These are phyloP conservation scores for Gilbertella persicaria DNA, from an alignment of 371 early-diverging fungal species.

Conservation along the genomic window DNA sequence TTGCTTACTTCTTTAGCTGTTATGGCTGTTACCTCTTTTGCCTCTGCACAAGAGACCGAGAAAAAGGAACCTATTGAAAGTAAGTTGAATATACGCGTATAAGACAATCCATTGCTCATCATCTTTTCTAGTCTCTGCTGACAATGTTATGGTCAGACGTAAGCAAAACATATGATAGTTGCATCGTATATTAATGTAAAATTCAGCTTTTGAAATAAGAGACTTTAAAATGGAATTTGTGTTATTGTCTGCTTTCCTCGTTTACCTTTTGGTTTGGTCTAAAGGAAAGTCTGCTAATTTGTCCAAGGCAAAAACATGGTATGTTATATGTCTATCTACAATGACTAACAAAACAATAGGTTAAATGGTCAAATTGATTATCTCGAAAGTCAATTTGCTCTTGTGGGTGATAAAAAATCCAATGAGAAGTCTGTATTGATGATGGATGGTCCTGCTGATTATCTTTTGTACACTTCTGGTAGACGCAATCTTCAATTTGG, in stretches of 20 bases:
- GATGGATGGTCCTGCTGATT: slow-evolving; percentile 73
- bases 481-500: slow-evolving; percentile 67
- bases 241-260: slow-evolving; percentile 17
- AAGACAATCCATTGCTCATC: neutral
- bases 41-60: neutral
- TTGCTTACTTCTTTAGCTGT: neutral
- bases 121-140: neutral
- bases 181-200: neutral
- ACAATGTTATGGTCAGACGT: slow-evolving; percentile 15
- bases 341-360: slow-evolving; percentile 27
- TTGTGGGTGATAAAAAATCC: slow-evolving; percentile 63
- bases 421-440: slow-evolving; percentile 45
- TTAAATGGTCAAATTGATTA: slow-evolving; percentile 32
- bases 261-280: slow-evolving; percentile 30
- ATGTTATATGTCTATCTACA: neutral
- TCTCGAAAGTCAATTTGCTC: slow-evolving; percentile 59
- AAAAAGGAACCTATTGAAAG: neutral
- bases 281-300: slow-evolving; percentile 35
- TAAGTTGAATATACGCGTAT: neutral
- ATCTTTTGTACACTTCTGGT: slow-evolving; percentile 73
- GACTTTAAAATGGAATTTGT: slow-evolving; percentile 40
- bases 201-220: slow-evolving; percentile 25
- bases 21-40: neutral
- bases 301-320: slow-evolving; percentile 44
- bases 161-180: neutral